Conservation (phyloP, 805 yeast genomes). For the Sugiyamaella mastotermitis region DNA sequence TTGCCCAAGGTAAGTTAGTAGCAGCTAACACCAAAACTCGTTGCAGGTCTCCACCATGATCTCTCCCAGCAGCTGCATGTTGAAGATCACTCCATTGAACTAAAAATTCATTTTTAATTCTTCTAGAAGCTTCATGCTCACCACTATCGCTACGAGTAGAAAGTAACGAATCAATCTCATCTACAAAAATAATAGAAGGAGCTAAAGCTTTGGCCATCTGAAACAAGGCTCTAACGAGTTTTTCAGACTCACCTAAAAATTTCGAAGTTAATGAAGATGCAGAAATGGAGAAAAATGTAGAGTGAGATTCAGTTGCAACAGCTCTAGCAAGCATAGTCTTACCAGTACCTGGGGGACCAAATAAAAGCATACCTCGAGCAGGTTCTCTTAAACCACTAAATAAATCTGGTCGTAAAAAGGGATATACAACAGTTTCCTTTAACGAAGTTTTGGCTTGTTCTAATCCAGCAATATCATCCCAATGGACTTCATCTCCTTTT, state of each 20-base stretch:
- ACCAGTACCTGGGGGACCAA: constrained; percentile 99
- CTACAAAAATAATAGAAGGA: constrained; percentile 91
- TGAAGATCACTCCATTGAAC: constrained; percentile 93
- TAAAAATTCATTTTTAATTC: constrained; percentile 88
- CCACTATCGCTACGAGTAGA: constrained; percentile 71
- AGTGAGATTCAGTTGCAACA: constrained; percentile 90
- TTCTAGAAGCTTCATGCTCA: constrained; percentile 81
- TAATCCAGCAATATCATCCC: constrained; percentile 95
- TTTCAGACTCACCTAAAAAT: constrained; percentile 85
- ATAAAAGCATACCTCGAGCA: constrained; percentile 88
- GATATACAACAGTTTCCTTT: constrained; percentile 94
- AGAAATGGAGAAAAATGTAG: constrained; percentile 86
- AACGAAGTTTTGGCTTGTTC: constrained; percentile 82
- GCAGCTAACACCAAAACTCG: constrained; percentile 91
- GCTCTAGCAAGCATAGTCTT: constrained; percentile 96
- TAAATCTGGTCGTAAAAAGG: constrained; percentile 88
- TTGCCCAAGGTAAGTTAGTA: constrained; percentile 94
- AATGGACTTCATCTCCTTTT: constrained; percentile 82
- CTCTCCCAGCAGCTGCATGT: constrained; percentile 77
- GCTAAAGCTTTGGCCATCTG: constrained; percentile 77
- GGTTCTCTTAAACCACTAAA: constrained; percentile 91
- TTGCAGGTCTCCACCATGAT: constrained; percentile 42
- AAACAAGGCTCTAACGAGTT: constrained; percentile 83
- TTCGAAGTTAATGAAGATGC: constrained; percentile 85
- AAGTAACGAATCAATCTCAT: constrained; percentile 88